Conservation (phyloP, 2,329 filamentous ascomycete species). For the Colletotrichum endophyticum region DNA sequence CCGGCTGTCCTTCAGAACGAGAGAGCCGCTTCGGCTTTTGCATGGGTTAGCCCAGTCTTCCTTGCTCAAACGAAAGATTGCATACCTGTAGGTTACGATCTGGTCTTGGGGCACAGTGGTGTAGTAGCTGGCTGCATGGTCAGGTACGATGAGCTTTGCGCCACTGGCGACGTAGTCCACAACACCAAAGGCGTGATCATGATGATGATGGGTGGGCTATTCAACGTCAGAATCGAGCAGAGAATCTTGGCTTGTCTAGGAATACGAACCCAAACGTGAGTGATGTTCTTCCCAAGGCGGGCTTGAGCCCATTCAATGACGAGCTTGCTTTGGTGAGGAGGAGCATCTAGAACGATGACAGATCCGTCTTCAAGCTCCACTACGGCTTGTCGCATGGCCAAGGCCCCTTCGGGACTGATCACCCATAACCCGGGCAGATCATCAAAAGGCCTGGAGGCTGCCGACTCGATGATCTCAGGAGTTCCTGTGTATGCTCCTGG, state of each 20-base stretch:
- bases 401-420: background rate
- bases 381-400: slow-evolving; percentile 9
- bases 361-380: slow-evolving; percentile 17
- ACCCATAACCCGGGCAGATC: background rate
- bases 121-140: background rate
- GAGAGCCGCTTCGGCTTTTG: background rate
- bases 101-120: background rate
- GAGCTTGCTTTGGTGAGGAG: slow-evolving; percentile 22
- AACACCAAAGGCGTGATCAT: background rate
- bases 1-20: background rate
- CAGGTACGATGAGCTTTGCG: background rate
- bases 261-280: slow-evolving; percentile 18
- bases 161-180: background rate
- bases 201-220: background rate
- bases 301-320: slow-evolving; percentile 20
- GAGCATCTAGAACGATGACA: slow-evolving; percentile 18
- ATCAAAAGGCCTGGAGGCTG: background rate
- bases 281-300: slow-evolving; percentile 11
- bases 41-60: background rate
- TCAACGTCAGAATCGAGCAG: background rate
- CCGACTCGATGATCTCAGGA: background rate
- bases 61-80: background rate
- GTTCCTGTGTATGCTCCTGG: slow-evolving; percentile 14
- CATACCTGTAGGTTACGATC: background rate
- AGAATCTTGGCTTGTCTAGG: background rate